Conservation (phyloP, 176 grass and related monocot species). For the Oryza longistaminata region DNA sequence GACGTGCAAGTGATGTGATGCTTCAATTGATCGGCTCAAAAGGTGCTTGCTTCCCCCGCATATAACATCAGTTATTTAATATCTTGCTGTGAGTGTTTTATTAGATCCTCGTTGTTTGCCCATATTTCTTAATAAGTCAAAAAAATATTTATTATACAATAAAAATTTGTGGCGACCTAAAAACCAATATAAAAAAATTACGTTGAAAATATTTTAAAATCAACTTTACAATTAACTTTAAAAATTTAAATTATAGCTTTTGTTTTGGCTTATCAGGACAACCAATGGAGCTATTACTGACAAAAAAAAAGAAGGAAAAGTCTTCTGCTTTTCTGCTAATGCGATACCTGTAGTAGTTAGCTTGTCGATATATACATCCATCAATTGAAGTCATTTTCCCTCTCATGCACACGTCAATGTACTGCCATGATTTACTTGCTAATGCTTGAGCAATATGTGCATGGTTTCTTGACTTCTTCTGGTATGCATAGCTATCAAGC, state of each 20-base stretch:
- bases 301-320: background rate
- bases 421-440: background rate
- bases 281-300: background rate
- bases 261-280: too few relatives aligned
- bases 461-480: slow-evolving; percentile 15
- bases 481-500: background rate
- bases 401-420: background rate
- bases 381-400: background rate
- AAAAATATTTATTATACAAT: too few relatives aligned
- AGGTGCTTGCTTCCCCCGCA: background rate
- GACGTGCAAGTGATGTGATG: slow-evolving; percentile 37
- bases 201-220: too few relatives aligned
- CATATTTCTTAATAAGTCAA: too few relatives aligned
- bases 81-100: background rate
- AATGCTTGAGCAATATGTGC: background rate
- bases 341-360: background rate
- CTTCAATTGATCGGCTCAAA: slow-evolving; percentile 10
- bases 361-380: background rate
- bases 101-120: too few relatives aligned
- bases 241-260: too few relatives aligned
- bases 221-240: too few relatives aligned
- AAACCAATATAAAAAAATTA: too few relatives aligned
- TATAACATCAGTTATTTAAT: background rate
- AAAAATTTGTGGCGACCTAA: too few relatives aligned
- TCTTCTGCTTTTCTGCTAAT: background rate